Percentiles rank a stretch among this genome's conserved stretches.
These are phyloP conservation scores for Ogataea pilisensis DNA, from an alignment of 805 yeast genomes.

Conservation along the genomic window DNA sequence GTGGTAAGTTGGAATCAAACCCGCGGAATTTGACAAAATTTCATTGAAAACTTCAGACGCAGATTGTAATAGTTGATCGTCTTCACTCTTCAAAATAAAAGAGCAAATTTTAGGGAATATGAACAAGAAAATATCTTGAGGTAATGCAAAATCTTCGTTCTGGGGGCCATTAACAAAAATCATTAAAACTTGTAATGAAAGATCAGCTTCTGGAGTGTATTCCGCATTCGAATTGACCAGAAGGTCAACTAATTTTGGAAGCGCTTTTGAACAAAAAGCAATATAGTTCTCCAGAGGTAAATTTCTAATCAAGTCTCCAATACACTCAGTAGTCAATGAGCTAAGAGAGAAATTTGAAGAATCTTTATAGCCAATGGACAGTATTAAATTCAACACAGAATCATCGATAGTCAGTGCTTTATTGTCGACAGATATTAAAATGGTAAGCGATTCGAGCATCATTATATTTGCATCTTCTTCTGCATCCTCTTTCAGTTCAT, in stretches of 20 bases:
- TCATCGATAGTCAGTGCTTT: conserved; percentile 29
- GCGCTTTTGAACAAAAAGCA: conserved; percentile 43
- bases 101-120: conserved; percentile 41
- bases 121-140: conserved; percentile 34
- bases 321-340: conserved; percentile 64
- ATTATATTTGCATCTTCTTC: conserved; percentile 79
- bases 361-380: conserved; percentile 65
- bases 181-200: conserved; percentile 55
- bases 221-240: conserved; percentile 36
- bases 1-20: conserved; percentile 29
- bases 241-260: conserved; percentile 47
- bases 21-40: conserved; percentile 43
- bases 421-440: conserved; percentile 48
- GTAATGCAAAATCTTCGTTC: conserved; percentile 12
- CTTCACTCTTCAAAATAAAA: conserved; percentile 46
- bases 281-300: conserved; percentile 43
- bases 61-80: conserved; percentile 72
- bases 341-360: conserved; percentile 69
- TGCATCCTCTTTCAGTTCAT: conserved; percentile 50
- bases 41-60: conserved; percentile 72
- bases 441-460: conserved; percentile 64
- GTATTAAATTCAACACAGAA: conserved; percentile 48
- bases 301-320: conserved; percentile 52
- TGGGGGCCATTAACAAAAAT: conserved; percentile 45
- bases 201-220: conserved; percentile 56